These are phyloP conservation scores for Decorospora gaudefroyi DNA, from an alignment of 2,329 filamentous ascomycete species.

Conservation along the genomic window DNA sequence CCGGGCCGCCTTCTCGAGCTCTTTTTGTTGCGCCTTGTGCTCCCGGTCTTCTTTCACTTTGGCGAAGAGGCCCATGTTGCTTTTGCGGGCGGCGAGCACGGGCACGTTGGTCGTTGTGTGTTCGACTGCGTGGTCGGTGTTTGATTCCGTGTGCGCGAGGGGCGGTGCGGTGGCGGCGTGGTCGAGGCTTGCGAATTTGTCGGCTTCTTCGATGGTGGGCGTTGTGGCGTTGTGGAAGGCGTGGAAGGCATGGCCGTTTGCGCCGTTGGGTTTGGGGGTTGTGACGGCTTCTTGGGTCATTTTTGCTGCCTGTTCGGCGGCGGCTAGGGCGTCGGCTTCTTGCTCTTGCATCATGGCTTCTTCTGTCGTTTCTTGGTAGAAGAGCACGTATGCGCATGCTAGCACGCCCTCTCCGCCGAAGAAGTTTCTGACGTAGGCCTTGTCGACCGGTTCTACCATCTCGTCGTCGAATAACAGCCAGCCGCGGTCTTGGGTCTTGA, in stretches of 20 bases:
- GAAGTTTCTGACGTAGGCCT: conserved; percentile 94
- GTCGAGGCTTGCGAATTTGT: conserved; percentile 62
- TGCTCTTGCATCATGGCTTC: conserved; percentile 76
- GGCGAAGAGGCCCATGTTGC: conserved; percentile 53
- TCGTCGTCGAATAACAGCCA: conserved; percentile 98
- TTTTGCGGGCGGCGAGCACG: conserved; percentile 44
- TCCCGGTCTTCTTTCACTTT: conserved; percentile 69
- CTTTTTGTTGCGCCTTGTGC: conserved; percentile 63
- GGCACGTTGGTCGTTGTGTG: conserved; percentile 41
- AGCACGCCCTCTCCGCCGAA: conserved; percentile 85
- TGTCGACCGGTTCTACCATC: conserved; percentile 97
- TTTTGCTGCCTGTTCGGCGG: conserved; percentile 45
- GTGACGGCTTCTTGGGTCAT: conserved; percentile 61
- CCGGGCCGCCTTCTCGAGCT: conserved; percentile 53
- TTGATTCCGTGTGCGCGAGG: conserved; percentile 43
- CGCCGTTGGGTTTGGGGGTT: conserved; percentile 56
- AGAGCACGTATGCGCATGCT: conserved; percentile 94
- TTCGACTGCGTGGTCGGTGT: conserved; percentile 38
- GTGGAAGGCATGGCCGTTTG: conserved; percentile 44
- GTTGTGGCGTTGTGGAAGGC: conserved; percentile 46
- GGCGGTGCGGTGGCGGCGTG: conserved; percentile 67
- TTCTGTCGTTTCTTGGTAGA: conserved; percentile 88
- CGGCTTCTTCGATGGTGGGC: conserved; percentile 51
- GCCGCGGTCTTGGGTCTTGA: conserved; percentile 94
- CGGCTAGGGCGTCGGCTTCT: conserved; percentile 70